phyloP scores from a whole-genome alignment of 768 basidiomycete species.

The Boletus tylopilopsis region DNA sequence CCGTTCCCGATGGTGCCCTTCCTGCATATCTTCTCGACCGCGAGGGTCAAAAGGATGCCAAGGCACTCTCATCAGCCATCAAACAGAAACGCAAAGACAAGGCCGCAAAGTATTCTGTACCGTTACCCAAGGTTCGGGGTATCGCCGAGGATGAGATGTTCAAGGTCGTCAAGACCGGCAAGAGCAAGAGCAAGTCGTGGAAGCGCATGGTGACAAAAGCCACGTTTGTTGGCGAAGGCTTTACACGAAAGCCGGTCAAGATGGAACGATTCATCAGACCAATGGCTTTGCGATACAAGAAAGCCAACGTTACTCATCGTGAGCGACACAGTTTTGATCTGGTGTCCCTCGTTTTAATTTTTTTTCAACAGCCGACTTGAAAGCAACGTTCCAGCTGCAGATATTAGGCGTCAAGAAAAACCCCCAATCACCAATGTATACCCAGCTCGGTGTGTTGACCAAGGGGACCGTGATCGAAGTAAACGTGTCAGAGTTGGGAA shows the following conservation, averaged over 20 bases:
- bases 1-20: constrained; percentile 84
- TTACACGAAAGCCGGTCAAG: constrained; percentile 98
- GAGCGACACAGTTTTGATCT: constrained; percentile 22
- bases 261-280: constrained; percentile 98
- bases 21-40: constrained; percentile 96
- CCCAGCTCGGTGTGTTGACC: constrained; percentile 93
- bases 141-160: constrained; percentile 99
- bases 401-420: constrained; percentile 99
- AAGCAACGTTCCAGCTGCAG: constrained; percentile 98
- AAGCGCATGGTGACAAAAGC: constrained; percentile 99
- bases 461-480: constrained; percentile 99
- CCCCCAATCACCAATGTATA: constrained; percentile 98
- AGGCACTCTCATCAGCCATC: constrained; percentile 91
- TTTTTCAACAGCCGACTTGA: constrained; percentile 72
- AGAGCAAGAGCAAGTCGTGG: constrained; percentile 95
- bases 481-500: constrained; percentile 96
- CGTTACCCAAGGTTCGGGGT: constrained; percentile 93
- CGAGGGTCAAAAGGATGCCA: constrained; percentile 97
- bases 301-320: constrained; percentile 99
- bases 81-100: constrained; percentile 99
- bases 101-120: constrained; percentile 96
- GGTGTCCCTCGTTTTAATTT: background rate
- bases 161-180: constrained; percentile 97
- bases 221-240: constrained; percentile 97
- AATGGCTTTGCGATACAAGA: constrained; percentile 96